phyloP scores from a whole-genome alignment of 2,329 filamentous ascomycete species.

The Daldinia sp. region DNA sequence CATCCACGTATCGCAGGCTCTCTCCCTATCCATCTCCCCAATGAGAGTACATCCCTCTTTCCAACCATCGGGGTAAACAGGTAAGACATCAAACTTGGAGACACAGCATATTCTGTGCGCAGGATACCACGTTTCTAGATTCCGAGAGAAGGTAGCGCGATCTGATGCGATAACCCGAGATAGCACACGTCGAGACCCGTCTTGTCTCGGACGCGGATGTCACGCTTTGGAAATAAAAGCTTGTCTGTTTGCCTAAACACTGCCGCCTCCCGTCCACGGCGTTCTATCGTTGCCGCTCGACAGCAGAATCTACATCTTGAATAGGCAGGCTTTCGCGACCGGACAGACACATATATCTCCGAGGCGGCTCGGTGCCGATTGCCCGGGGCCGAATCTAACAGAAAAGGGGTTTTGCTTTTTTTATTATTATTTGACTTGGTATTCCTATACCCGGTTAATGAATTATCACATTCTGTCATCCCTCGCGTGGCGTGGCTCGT shows the following conservation, averaged over 20 bases:
- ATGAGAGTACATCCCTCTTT: conserved; percentile 14
- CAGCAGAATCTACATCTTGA: conserved; percentile 41
- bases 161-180: conserved; percentile 33
- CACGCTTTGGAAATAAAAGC: conserved; percentile 9
- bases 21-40: not conserved
- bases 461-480: conserved; percentile 8
- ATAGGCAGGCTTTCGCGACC: conserved; percentile 43
- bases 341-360: not conserved
- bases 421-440: conserved; percentile 2
- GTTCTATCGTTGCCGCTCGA: conserved; percentile 35
- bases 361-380: conserved; percentile 17
- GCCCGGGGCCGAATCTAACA: conserved; percentile 2
- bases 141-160: conserved; percentile 34
- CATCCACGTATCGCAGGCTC: not conserved
- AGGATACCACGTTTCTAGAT: conserved; percentile 36
- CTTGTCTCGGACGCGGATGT: conserved; percentile 36
- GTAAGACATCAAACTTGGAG: conserved; percentile 22
- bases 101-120: conserved; percentile 29
- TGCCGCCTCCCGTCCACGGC: conserved; percentile 38
- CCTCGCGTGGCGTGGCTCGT: conserved; percentile 14
- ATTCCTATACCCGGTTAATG: not conserved
- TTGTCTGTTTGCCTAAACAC: conserved; percentile 25
- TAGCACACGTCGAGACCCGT: conserved; percentile 31
- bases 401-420: not conserved
- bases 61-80: conserved; percentile 21